phyloP scores from a whole-genome alignment of 768 basidiomycete genomes.

The Lentinula detonsa region DNA sequence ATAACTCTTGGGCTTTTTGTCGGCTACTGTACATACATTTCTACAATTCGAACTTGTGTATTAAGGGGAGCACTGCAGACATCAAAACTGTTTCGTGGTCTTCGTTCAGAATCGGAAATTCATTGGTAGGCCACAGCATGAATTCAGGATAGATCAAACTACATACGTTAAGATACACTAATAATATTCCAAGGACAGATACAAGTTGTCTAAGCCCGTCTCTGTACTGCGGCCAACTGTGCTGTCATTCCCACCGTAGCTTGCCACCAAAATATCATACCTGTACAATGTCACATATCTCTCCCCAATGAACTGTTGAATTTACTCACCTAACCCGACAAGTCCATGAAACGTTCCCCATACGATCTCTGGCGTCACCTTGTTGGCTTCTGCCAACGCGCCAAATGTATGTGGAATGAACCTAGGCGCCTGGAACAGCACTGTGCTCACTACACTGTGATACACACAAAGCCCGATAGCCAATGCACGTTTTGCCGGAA shows the following conservation, averaged over 20 bases:
- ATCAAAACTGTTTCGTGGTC: too few species aligned
- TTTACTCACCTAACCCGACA: conserved; percentile 41
- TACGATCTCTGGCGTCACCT: conserved; percentile 62
- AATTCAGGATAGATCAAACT: too few species aligned
- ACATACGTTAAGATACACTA: too few species aligned
- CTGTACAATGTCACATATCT: neutral
- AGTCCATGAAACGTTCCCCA: conserved; percentile 75
- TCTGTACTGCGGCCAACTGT: conserved; percentile 2
- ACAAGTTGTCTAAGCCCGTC: neutral
- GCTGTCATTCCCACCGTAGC: conserved; percentile 37
- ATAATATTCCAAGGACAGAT: too few species aligned
- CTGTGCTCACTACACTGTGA: conserved; percentile 65
- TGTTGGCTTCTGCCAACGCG: conserved; percentile 51
- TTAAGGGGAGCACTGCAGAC: too few species aligned
- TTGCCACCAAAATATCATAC: conserved; percentile 83
- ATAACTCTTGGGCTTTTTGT: neutral
- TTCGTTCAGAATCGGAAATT: too few species aligned
- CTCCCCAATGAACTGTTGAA: neutral
- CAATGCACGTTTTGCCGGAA: conserved; percentile 80
- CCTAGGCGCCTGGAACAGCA: conserved; percentile 70
- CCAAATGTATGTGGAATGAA: conserved; percentile 78
- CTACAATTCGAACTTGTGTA: neutral
- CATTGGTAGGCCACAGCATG: too few species aligned
- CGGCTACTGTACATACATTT: neutral
- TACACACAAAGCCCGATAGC: conserved; percentile 74